Evolutionary conservation across 768 basidiomycete genomes (phyloP).

Genomic region (Trametes maxima): DNA sequence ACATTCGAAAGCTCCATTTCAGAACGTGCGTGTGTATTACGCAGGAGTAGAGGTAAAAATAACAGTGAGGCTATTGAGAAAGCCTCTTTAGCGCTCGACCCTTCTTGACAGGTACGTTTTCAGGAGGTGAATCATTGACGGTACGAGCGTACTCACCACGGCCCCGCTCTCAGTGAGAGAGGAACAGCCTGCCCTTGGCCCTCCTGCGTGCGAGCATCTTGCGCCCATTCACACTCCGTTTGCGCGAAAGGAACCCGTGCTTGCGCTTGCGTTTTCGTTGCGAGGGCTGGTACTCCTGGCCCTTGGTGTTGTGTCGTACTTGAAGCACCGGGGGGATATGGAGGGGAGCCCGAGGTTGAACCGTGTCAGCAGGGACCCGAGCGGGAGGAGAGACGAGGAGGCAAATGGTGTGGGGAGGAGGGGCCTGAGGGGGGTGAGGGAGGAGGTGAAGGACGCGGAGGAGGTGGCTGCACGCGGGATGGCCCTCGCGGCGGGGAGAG

Average conservation of each 20-base stretch:
- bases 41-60: slow-evolving; percentile 3
- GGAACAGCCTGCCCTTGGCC: slow-evolving; percentile 74
- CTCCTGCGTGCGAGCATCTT: slow-evolving; percentile 71
- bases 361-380: slow-evolving; percentile 10
- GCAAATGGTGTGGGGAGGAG: slow-evolving; percentile 10
- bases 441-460: slow-evolving; percentile 15
- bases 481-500: slow-evolving; percentile 9
- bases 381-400: slow-evolving; percentile 6
- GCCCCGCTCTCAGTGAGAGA: slow-evolving; percentile 63
- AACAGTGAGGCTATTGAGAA: background rate
- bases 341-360: slow-evolving; percentile 33
- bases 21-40: background rate
- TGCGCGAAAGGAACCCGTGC: slow-evolving; percentile 86
- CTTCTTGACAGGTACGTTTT: background rate
- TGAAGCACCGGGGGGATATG: slow-evolving; percentile 47
- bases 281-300: slow-evolving; percentile 96
- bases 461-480: slow-evolving; percentile 14
- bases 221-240: slow-evolving; percentile 66
- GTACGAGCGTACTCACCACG: background rate
- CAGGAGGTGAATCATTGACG: background rate
- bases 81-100: background rate
- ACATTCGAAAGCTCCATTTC: no score
- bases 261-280: slow-evolving; percentile 91
- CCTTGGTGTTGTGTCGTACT: slow-evolving; percentile 67
- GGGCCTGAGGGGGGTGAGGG: slow-evolving; percentile 14